Percentiles rank a stretch among this genome's conserved stretches.
phyloP scores from a whole-genome alignment of 768 basidiomycete species.

The Dioszegia hungarica region DNA sequence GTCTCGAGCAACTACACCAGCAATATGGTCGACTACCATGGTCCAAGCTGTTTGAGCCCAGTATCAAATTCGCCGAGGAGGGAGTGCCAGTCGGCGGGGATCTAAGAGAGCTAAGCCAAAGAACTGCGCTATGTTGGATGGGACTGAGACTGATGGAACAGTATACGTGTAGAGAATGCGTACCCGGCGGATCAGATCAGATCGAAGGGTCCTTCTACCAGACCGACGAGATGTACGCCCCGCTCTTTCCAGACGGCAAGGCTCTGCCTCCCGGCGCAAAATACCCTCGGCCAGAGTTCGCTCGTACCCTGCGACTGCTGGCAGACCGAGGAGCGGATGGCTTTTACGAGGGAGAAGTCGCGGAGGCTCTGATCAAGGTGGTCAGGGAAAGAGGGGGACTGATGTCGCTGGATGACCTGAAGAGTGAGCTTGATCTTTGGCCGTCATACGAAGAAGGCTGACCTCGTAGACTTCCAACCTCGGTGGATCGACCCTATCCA shows the following conservation, averaged over 20 bases:
- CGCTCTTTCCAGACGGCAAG: constrained; percentile 22
- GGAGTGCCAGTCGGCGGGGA: constrained; percentile 57
- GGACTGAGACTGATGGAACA: neutral
- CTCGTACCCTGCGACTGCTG: constrained; percentile 68
- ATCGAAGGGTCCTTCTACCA: constrained; percentile 23
- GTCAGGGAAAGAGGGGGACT: constrained; percentile 70
- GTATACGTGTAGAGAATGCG: constrained; percentile 17
- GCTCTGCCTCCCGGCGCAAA: constrained; percentile 11
- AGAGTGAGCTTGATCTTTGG: constrained; percentile 14
- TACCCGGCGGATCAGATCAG: constrained; percentile 12
- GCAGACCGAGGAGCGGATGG: constrained; percentile 70
- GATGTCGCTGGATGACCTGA: constrained; percentile 62
- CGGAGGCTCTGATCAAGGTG: constrained; percentile 68
- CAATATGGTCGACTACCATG: constrained; percentile 74
- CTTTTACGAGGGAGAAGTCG: constrained; percentile 79
- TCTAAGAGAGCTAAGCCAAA: constrained; percentile 20
- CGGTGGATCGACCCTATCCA: constrained; percentile 65
- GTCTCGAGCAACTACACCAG: constrained; percentile 73
- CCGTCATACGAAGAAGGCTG: constrained; percentile 11
- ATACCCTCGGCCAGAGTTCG: constrained; percentile 51
- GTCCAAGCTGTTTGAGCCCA: constrained; percentile 68
- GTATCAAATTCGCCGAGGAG: constrained; percentile 60
- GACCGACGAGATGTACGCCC: constrained; percentile 14
- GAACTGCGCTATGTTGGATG: neutral
- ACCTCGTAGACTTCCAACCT: constrained; percentile 61